Percentiles rank a stretch among this genome's conserved stretches.
phyloP scores from a whole-genome alignment of 345 rosid genomes.

The Gossypium rotundifolium region DNA sequence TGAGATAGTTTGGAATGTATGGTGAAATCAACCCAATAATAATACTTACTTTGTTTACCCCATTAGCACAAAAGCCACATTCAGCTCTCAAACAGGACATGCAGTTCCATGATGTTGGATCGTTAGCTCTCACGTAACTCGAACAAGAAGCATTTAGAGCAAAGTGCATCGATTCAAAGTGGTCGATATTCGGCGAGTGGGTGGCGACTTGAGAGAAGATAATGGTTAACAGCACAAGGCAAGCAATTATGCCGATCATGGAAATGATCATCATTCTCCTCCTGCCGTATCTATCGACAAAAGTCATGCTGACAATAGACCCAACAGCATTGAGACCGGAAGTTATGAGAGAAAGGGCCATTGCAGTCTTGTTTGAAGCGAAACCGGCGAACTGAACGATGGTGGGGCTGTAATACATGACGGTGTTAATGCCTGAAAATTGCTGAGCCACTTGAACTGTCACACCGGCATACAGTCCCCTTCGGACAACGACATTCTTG shows the following conservation, averaged over 20 bases:
- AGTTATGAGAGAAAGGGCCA: slow-evolving; percentile 81
- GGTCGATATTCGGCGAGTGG: slow-evolving; percentile 41
- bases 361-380: slow-evolving; percentile 69
- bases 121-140: neutral
- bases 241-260: slow-evolving; percentile 54
- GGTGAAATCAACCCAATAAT: neutral
- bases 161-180: neutral
- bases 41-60: neutral
- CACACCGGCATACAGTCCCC: slow-evolving; percentile 75
- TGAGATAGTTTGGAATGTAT: no score
- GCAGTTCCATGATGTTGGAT: neutral
- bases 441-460: slow-evolving; percentile 90
- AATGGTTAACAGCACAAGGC: slow-evolving; percentile 39
- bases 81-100: neutral
- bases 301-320: slow-evolving; percentile 65
- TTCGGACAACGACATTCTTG: slow-evolving; percentile 36
- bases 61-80: neutral
- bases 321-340: slow-evolving; percentile 78
- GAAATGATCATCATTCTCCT: slow-evolving; percentile 71
- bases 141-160: neutral
- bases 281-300: slow-evolving; percentile 77
- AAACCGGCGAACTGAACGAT: slow-evolving; percentile 87
- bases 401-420: slow-evolving; percentile 82
- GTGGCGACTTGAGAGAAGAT: slow-evolving; percentile 54
- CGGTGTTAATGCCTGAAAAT: slow-evolving; percentile 84